Conservation (phyloP, 768 basidiomycete species). For the Hygrophoropsis aurantiaca region DNA sequence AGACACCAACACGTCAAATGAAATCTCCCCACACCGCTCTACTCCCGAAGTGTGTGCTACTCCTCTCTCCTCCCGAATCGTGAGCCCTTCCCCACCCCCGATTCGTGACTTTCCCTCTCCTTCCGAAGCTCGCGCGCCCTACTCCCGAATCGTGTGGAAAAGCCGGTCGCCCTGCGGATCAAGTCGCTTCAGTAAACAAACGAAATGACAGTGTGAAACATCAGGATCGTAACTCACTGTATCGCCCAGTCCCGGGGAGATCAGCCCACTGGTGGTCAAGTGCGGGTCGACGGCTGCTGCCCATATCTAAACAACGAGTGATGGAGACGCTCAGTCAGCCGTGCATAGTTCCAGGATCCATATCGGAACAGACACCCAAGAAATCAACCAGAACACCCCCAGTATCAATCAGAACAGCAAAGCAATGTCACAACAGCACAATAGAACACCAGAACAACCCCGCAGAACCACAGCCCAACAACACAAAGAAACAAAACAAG, state of each 20-base stretch:
- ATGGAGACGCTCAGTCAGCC: constrained; percentile 3
- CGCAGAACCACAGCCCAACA: not conserved
- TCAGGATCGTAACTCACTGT: constrained; percentile 51
- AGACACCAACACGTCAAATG: not conserved
- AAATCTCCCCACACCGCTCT: constrained; percentile 3
- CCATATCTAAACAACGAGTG: constrained; percentile 62
- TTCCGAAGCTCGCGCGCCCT: too few relatives aligned
- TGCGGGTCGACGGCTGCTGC: constrained; percentile 76
- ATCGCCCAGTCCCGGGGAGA: constrained; percentile 91
- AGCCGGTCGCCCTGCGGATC: constrained; percentile 73
- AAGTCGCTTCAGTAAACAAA: constrained; percentile 3
- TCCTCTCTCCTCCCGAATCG: too few relatives aligned
- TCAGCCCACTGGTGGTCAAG: constrained; percentile 73
- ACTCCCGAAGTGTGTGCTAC: constrained; percentile 63
- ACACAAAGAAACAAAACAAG: not conserved
- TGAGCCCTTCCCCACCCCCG: too few relatives aligned
- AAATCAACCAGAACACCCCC: too few relatives aligned
- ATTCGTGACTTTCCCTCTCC: too few relatives aligned
- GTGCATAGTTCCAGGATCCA: not conserved
- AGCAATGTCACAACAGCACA: too few relatives aligned
- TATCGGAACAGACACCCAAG: too few relatives aligned
- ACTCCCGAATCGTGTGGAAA: constrained; percentile 67
- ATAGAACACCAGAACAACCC: not conserved
- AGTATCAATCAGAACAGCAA: too few relatives aligned
- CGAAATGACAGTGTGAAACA: not conserved